These are phyloP conservation scores for Talaromyces sp. DNA, from an alignment of 2,329 filamentous ascomycete species.

Conservation along the genomic window DNA sequence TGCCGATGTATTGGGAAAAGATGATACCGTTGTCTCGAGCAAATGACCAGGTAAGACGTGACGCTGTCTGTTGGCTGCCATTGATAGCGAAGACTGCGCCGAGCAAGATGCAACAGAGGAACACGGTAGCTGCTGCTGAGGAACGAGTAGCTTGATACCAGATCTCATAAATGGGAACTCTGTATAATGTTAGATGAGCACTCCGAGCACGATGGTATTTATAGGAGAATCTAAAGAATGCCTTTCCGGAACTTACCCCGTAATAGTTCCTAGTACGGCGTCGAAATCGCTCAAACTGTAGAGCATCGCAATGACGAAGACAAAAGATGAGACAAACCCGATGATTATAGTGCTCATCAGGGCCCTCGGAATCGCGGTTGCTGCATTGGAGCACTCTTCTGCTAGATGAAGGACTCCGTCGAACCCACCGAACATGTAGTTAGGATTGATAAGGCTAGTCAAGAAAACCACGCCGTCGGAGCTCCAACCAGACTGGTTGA, in stretches of 20 bases:
- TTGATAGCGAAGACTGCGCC: constrained; percentile 49
- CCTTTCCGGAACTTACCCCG: no score
- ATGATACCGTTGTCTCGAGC: constrained; percentile 53
- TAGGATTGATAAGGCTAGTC: constrained; percentile 52
- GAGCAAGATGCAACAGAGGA: constrained; percentile 48
- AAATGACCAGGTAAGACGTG: constrained; percentile 54
- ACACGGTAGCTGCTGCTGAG: constrained; percentile 47
- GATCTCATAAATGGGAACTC: constrained; percentile 50
- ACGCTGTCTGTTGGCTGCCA: constrained; percentile 49
- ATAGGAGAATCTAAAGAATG: no score
- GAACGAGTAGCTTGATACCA: constrained; percentile 49
- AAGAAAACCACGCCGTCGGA: constrained; percentile 52
- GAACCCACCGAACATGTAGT: constrained; percentile 47
- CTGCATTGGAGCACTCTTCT: background rate
- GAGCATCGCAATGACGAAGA: background rate
- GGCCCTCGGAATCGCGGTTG: background rate
- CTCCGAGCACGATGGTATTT: no score
- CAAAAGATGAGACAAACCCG: background rate
- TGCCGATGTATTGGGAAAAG: constrained; percentile 41
- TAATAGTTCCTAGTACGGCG: background rate
- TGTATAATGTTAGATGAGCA: constrained; percentile 2
- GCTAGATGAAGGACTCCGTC: background rate
- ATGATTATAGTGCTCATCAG: background rate
- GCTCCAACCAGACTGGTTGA: constrained; percentile 52
- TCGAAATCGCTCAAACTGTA: background rate